A percentile compares a stretch with the other conserved stretches of the same genome.
These are phyloP conservation scores for Fusarium caatingaense DNA, from an alignment of 2,329 filamentous ascomycete species.

Conservation along the genomic window DNA sequence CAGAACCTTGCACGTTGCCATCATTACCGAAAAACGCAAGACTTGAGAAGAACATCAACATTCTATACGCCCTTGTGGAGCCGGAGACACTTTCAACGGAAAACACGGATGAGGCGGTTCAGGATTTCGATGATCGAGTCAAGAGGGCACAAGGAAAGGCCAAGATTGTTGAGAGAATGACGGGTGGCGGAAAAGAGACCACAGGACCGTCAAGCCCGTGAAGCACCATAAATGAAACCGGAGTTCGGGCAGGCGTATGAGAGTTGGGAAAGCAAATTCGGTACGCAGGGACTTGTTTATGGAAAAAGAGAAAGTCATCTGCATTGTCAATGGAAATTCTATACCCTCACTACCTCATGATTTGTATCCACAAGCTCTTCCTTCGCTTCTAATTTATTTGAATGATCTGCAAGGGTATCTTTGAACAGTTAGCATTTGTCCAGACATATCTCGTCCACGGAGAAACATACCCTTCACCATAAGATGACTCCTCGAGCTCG, in stretches of 20 bases:
- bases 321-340: slow-evolving; percentile 48
- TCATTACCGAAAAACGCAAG: slow-evolving; percentile 69
- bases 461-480: slow-evolving; percentile 73
- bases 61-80: slow-evolving; percentile 82
- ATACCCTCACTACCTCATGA: slow-evolving; percentile 45
- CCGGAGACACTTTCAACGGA: slow-evolving; percentile 79
- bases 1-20: slow-evolving; percentile 48
- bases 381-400: slow-evolving; percentile 54
- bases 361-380: slow-evolving; percentile 48
- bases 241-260: slow-evolving; percentile 17
- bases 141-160: slow-evolving; percentile 86
- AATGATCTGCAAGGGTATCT: slow-evolving; percentile 75
- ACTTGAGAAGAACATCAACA: slow-evolving; percentile 79
- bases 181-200: slow-evolving; percentile 49
- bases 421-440: slow-evolving; percentile 39
- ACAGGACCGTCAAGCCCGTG: slow-evolving; percentile 7
- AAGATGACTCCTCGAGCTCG: slow-evolving; percentile 73
- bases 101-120: slow-evolving; percentile 89
- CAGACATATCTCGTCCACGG: not conserved
- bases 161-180: slow-evolving; percentile 83
- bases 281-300: not conserved
- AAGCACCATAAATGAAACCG: not conserved
- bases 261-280: not conserved
- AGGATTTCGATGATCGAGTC: slow-evolving; percentile 89
- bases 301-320: slow-evolving; percentile 43